phyloP scores from a whole-genome alignment of 192 early-diverging fungal species.

The Linnemannia zychae region DNA sequence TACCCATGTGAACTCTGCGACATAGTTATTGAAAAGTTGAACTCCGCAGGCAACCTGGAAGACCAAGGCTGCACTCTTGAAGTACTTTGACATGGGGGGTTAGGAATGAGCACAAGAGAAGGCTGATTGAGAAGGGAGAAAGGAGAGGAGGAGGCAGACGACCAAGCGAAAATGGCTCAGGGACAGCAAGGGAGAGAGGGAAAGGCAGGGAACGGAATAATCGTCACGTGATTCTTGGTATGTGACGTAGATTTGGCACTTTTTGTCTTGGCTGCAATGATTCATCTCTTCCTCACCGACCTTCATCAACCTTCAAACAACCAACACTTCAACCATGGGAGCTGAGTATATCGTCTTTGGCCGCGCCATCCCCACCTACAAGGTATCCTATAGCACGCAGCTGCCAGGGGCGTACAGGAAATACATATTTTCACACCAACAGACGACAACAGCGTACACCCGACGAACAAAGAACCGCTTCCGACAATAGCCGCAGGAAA shows the following conservation, averaged over 20 bases:
- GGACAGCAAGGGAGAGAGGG: neutral
- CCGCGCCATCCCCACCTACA: slow-evolving; percentile 47
- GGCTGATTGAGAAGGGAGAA: neutral
- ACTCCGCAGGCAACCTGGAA: slow-evolving; percentile 77
- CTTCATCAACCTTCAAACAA: neutral
- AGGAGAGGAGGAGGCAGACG: neutral
- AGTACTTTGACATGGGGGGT: slow-evolving; percentile 16
- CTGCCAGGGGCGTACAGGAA: neutral
- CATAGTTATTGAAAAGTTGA: slow-evolving; percentile 79
- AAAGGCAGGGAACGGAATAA: neutral
- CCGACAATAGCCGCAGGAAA: neutral
- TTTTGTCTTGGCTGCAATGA: neutral
- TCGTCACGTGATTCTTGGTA: neutral
- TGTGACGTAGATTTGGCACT: neutral
- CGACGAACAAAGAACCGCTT: neutral
- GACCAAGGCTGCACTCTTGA: slow-evolving; percentile 44
- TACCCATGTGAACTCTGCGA: slow-evolving; percentile 85
- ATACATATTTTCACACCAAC: neutral
- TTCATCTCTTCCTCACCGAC: slow-evolving; percentile 11
- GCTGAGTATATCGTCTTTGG: slow-evolving; percentile 53
- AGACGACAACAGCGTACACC: neutral
- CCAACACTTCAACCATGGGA: slow-evolving; percentile 28
- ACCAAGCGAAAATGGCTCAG: neutral
- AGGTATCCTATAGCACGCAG: slow-evolving; percentile 14
- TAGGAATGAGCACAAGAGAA: neutral